Percentiles rank a stretch among this genome's conserved stretches.
phyloP scores from a whole-genome alignment of 78 protist species.

The Cavenderia fasciculata region DNA sequence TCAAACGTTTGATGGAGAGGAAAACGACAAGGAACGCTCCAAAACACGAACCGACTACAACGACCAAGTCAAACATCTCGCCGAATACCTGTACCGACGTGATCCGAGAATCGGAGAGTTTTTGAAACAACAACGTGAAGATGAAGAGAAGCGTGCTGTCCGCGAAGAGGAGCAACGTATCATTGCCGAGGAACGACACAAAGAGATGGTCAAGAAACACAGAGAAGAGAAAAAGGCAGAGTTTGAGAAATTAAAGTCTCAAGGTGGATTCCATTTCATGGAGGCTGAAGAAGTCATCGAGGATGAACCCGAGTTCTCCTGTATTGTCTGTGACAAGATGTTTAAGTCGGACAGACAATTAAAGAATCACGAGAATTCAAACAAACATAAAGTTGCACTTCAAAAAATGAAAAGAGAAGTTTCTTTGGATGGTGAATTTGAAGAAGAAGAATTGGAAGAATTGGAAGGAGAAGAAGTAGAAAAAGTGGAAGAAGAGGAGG shows the following conservation, averaged over 20 bases:
- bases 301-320: conserved; percentile 8
- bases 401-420: conserved; percentile 31
- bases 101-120: conserved; percentile 75
- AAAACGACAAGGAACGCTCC: conserved; percentile 82
- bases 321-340: conserved; percentile 81
- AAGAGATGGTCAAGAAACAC: background rate
- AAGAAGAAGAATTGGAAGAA: too few species aligned
- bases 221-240: conserved; percentile 44
- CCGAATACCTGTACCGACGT: conserved; percentile 58
- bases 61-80: conserved; percentile 74
- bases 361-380: conserved; percentile 78
- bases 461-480: background rate
- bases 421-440: conserved; percentile 4
- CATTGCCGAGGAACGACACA: conserved; percentile 14
- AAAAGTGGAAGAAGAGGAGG: too few species aligned
- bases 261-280: background rate
- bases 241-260: conserved; percentile 1
- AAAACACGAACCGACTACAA: conserved; percentile 26
- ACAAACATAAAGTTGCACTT: conserved; percentile 54
- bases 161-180: background rate
- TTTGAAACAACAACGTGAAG: conserved; percentile 3
- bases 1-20: conserved; percentile 87
- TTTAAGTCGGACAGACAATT: conserved; percentile 46
- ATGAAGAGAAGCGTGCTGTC: background rate
- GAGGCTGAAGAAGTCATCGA: conserved; percentile 51